These are phyloP conservation scores for Teratosphaeriaceae sp. DNA, from an alignment of 2,329 filamentous ascomycete species.

Conservation along the genomic window DNA sequence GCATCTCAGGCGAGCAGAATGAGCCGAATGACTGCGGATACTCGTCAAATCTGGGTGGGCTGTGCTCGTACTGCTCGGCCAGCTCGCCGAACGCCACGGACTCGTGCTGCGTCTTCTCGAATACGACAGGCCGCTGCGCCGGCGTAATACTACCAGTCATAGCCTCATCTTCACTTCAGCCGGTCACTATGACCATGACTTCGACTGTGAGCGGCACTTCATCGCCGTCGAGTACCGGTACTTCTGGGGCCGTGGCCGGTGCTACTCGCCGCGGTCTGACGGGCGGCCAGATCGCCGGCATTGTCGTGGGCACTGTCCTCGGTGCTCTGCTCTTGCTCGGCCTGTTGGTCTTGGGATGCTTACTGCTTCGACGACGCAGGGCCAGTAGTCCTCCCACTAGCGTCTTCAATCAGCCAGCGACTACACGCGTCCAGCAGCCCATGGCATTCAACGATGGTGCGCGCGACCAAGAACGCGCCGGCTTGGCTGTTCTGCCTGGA, in stretches of 20 bases:
- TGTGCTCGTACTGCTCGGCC: constrained; percentile 80
- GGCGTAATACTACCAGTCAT: constrained; percentile 64
- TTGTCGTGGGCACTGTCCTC: constrained; percentile 73
- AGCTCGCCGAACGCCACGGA: constrained; percentile 89
- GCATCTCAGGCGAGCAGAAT: constrained; percentile 70
- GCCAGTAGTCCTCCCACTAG: constrained; percentile 58
- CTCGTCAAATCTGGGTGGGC: constrained; percentile 59
- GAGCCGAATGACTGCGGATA: constrained; percentile 86
- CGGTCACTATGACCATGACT: constrained; percentile 59
- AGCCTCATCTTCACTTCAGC: constrained; percentile 55
- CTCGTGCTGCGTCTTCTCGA: constrained; percentile 82
- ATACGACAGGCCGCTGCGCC: constrained; percentile 65
- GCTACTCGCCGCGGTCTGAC: constrained; percentile 49
- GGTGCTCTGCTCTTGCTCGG: constrained; percentile 64
- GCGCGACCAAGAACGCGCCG: constrained; percentile 35
- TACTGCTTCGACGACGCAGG: constrained; percentile 50
- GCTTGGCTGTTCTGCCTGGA: constrained; percentile 72
- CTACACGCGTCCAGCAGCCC: constrained; percentile 34
- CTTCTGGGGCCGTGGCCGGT: constrained; percentile 23
- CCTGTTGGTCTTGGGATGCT: constrained; percentile 54
- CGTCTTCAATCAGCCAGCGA: constrained; percentile 86
- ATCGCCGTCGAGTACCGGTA: not conserved
- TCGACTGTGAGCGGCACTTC: constrained; percentile 32
- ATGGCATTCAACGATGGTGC: constrained; percentile 39
- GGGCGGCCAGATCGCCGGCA: constrained; percentile 84